Evolutionary conservation across 2,329 filamentous ascomycete genomes (phyloP), one percentile per base, ranked within the genome.

Genomic region (Decorospora gaudefroyi): DNA sequence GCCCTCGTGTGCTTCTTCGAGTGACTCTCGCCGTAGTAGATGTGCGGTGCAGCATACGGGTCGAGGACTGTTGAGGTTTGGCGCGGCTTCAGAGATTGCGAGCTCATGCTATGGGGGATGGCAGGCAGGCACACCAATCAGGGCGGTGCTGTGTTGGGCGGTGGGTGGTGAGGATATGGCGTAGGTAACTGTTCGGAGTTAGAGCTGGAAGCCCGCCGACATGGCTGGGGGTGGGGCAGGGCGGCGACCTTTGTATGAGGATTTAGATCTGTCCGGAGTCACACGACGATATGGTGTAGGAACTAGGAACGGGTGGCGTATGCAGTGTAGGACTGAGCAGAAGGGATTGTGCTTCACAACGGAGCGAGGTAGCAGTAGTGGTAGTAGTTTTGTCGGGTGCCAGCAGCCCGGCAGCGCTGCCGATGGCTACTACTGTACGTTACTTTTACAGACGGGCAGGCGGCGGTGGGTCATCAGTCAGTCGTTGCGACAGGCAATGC

Each of bases 1-100:
- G 70, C 70, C 41, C 77, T 72, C 48, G 72, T 70, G 61, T 77
- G 75, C 58, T 73, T 72, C 49, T 70, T 65, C 48, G 57, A 53
- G 51, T 77, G 72, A 46, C 74, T 74, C 37, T 78, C 72, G 54
- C 81, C 80, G 69, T 84, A 84, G 68, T 84, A 84, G 52, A 82
- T 69, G 49, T 80, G 75, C 6, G 81, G 75, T 26, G 79, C 72
- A 25, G 80, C 79, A 59, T 77, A 79, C 4, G 82, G 81, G 64
- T 84, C 81, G 54, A 75, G 62, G 32, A 51, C 52, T 37, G 76
- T 75, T 46, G 71, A 73, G 50, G 63, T 62, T 53, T 70, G 71
- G 42, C 68, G 67, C 42, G 58, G 54, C 43, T 65, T 64, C 25
- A 40, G 60, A 48, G 59, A 59, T 71, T 71, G 69, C 68, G 69